Evolutionary conservation across 345 rosid species (phyloP), one percentile per base, ranked within the genome.

Genomic region (Hirschfeldia incana): DNA sequence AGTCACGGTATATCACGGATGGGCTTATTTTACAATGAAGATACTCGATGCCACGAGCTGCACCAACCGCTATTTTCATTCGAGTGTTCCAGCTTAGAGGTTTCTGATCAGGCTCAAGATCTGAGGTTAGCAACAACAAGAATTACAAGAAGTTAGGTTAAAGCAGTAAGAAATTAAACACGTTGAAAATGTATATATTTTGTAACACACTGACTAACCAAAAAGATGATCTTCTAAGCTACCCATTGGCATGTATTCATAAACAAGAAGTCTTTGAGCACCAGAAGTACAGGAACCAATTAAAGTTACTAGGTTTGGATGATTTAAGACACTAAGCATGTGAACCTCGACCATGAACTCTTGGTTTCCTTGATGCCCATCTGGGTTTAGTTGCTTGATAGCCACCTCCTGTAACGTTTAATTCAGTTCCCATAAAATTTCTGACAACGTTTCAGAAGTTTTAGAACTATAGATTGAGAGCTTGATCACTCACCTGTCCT

Each of bases 201-300:
- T 27, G 60, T 10, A 27, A 71, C 63, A 75, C 16, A 26, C 10
- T 49, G 59, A 80, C 67, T 73, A 80, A 94, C 98, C 97, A 8
- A 83, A 94, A 65, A 94, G 97, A 87, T 94, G 97, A 83, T 91
- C 87, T 89, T 94, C 97, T 86, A 94, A 78, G 78, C 98, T 94
- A 34, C 98, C 98, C 97, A 83, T 86, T 15, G 92, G 81, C 98
- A 94, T 91, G 85, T 90, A 94, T 79, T 94, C 97, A 16, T 94
- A 94, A 75, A 94, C 98, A 81, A 94, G 76, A 29, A 94, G 88
- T 80, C 97, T 90, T 39, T 94, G 97, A 80, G 89, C 94, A 65
- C 98, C 98, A 29, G 87, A 84, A 32, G 97, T 92, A 78, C 98
- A 94, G 77, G 90, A 94, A 30, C 98, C 98, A 64, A 77, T 89